Percentiles rank a stretch among this genome's conserved stretches.
Evolutionary conservation across 1,139 yeast genomes (phyloP).

Genomic region (Saccharomycopsis hybrid): DNA sequence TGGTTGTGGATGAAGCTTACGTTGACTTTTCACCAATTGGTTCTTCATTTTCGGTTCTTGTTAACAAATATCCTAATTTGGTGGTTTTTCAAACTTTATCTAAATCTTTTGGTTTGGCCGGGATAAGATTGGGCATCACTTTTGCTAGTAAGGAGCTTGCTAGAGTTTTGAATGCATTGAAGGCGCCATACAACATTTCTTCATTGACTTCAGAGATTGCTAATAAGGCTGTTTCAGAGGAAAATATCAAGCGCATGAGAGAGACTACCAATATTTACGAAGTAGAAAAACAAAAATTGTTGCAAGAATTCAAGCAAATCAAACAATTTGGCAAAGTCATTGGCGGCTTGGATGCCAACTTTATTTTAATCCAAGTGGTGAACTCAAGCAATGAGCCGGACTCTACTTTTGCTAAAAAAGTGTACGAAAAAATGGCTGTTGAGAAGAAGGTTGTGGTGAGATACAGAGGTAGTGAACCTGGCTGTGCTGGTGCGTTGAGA

Average conservation of each 20-base stretch:
- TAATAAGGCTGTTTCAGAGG: slow-evolving; percentile 55
- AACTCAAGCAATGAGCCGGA: slow-evolving; percentile 57
- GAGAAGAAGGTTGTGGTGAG: slow-evolving; percentile 76
- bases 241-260: slow-evolving; percentile 58
- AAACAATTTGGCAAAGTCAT: slow-evolving; percentile 64
- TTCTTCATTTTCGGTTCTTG: slow-evolving; percentile 74
- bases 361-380: slow-evolving; percentile 65
- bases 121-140: slow-evolving; percentile 82
- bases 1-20: slow-evolving; percentile 92
- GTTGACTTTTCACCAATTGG: slow-evolving; percentile 72
- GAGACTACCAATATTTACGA: slow-evolving; percentile 43
- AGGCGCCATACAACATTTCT: slow-evolving; percentile 93
- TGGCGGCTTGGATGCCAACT: slow-evolving; percentile 89
- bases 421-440: slow-evolving; percentile 67
- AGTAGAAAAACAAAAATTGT: slow-evolving; percentile 48
- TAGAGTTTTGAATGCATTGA: slow-evolving; percentile 71
- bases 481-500: slow-evolving; percentile 83
- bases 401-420: slow-evolving; percentile 57
- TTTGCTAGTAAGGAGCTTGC: slow-evolving; percentile 58
- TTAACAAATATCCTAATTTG: slow-evolving; percentile 72
- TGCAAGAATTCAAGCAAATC: slow-evolving; percentile 45
- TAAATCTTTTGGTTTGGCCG: slow-evolving; percentile 94
- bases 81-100: slow-evolving; percentile 89
- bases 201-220: slow-evolving; percentile 76
- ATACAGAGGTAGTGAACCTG: slow-evolving; percentile 83